Evolutionary conservation across 805 yeast genomes (phyloP).

Genomic region (Jamesozyma gamospora): DNA sequence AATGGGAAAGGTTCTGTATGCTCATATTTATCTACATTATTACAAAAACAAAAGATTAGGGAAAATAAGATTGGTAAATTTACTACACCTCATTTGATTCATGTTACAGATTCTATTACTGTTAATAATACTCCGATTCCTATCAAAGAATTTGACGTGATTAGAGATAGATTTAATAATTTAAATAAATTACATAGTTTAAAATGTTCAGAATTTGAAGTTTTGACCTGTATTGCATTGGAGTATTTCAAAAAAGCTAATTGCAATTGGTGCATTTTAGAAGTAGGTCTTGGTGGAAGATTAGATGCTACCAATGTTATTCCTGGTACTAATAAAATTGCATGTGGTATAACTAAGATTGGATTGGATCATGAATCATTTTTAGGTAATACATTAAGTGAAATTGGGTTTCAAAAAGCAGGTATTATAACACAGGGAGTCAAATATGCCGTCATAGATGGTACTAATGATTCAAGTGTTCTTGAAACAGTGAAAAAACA

Average conservation of each 20-base stretch:
- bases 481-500: conserved; percentile 35
- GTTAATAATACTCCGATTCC: conserved; percentile 53
- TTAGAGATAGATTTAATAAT: conserved; percentile 34
- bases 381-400: conserved; percentile 53
- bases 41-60: conserved; percentile 30
- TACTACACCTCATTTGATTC: conserved; percentile 78
- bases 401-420: conserved; percentile 73
- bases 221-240: conserved; percentile 77
- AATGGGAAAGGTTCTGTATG: conserved; percentile 95
- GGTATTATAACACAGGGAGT: conserved; percentile 56
- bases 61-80: conserved; percentile 52
- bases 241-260: conserved; percentile 51
- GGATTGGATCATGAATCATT: conserved; percentile 78
- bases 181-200: conserved; percentile 35
- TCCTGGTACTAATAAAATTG: conserved; percentile 37
- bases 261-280: conserved; percentile 74
- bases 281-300: conserved; percentile 90
- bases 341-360: conserved; percentile 72
- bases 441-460: conserved; percentile 60
- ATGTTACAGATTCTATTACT: conserved; percentile 65
- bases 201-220: conserved; percentile 81
- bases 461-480: conserved; percentile 46
- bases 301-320: conserved; percentile 82
- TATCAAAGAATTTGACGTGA: conserved; percentile 33
- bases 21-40: conserved; percentile 61